Base-by-base conservation (phyloP, 2,329 filamentous ascomycete species). In the Fusarium nanum region DNA sequence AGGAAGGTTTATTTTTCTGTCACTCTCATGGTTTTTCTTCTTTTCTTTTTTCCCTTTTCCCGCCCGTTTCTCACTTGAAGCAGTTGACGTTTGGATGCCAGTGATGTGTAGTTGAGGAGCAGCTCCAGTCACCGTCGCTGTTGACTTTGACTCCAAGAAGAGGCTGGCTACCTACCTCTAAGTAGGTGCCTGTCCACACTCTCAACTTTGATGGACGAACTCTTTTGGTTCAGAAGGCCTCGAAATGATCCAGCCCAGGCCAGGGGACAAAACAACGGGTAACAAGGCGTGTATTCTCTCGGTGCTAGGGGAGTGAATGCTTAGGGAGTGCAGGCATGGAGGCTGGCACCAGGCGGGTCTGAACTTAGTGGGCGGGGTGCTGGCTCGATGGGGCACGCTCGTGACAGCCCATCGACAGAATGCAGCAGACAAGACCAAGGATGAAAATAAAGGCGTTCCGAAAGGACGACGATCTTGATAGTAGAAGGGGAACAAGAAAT, bases 311-410 rank as follows among this genome's bases (percentile, higher is more conserved):
- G 68, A 68, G 60, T 68, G 68, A 68, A 57, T 56, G 65, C 49
- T 56, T 55, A 64, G 60, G 64, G 67, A 71, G 71, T 75, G 73
- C 60, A 65, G 60, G 50, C 73, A 71, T 60, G 62, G 67, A 75
- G 72, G 74, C 74, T 76, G 72, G 74, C 66, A 71, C 65, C 63
- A 64, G 73, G 75, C 75, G 75, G 75, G 75, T 76, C 75, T 73
- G 47, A 62, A 72, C 34, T 18, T 37, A 37, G 34, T 71, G 73
- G 68, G 75, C 75, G 75, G 75, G 75, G 75, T 76, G 72, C 61
- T 76, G 73, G 60, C 63, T 76, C 70, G 58, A 76, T 75, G 75
- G 75, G 75, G 74, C 71, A 76, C 70, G 64, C 75, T 77, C 75
- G 75, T 77, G 75, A 77, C 75, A 75, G 71, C 72, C 72, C 68